phyloP scores from a whole-genome alignment of 306 rosid species.

The Vachellia pachyceras region DNA sequence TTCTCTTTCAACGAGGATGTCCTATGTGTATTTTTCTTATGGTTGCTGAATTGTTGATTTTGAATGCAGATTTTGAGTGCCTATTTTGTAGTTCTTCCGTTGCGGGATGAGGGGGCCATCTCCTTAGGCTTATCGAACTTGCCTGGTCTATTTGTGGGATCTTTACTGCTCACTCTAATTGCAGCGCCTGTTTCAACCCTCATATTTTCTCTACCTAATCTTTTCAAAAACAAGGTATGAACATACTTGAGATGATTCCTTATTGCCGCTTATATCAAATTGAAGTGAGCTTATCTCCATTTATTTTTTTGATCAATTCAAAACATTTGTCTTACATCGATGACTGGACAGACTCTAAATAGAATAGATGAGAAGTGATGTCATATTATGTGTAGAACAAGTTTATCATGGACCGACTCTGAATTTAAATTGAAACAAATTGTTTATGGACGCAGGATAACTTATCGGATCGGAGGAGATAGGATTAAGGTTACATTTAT shows the following conservation, averaged over 20 bases:
- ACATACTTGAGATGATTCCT: background rate
- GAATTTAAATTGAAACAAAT: background rate
- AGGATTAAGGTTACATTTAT: background rate
- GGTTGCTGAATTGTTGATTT: background rate
- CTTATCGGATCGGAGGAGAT: background rate
- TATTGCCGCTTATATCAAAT: background rate
- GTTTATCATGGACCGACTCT: background rate
- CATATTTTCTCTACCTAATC: constrained; percentile 72
- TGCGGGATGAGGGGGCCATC: constrained; percentile 96
- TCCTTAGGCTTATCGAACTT: constrained; percentile 84
- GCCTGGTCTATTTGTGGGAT: constrained; percentile 81
- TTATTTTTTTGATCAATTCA: constrained; percentile 12
- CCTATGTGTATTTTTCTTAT: background rate
- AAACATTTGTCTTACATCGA: background rate
- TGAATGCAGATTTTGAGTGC: constrained; percentile 85
- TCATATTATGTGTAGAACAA: background rate
- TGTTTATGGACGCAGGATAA: background rate
- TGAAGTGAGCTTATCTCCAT: background rate
- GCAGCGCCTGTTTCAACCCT: constrained; percentile 92
- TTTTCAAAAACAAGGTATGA: constrained; percentile 77
- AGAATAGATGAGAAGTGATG: background rate
- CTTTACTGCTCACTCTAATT: constrained; percentile 76
- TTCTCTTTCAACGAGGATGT: constrained; percentile 2
- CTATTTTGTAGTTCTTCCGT: constrained; percentile 90
- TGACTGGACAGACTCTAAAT: background rate